These are phyloP conservation scores for Cryphonectria carpinicola DNA, from an alignment of 2,329 filamentous ascomycete species.

Conservation along the genomic window DNA sequence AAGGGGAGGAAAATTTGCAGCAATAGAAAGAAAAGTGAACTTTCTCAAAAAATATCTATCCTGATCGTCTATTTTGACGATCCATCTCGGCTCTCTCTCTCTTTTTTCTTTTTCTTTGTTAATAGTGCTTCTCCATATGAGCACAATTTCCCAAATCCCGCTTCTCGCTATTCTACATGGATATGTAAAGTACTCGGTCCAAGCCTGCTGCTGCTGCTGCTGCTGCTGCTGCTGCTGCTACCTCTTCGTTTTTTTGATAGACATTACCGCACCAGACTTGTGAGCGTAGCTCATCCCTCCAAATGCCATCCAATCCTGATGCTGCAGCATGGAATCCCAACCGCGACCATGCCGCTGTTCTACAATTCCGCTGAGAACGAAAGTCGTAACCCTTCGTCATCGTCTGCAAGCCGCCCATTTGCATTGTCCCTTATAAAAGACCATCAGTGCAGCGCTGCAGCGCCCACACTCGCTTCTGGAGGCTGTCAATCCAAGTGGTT, in stretches of 20 bases:
- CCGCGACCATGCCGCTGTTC: slow-evolving; percentile 7
- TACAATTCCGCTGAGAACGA: background rate
- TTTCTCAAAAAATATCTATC: slow-evolving; percentile 11
- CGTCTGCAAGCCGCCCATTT: background rate
- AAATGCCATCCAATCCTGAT: background rate
- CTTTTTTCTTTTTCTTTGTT: background rate
- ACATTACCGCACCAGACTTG: slow-evolving; percentile 2
- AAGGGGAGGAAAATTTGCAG: background rate
- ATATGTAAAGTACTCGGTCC: slow-evolving; percentile 19
- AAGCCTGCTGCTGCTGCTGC: background rate
- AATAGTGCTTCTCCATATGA: slow-evolving; percentile 10
- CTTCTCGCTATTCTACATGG: slow-evolving; percentile 11
- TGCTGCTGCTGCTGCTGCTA: too few relatives aligned
- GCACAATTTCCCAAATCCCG: slow-evolving; percentile 5
- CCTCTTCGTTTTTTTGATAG: slow-evolving; percentile 13
- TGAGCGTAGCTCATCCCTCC: slow-evolving; percentile 1
- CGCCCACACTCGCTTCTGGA: background rate
- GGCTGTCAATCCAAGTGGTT: background rate
- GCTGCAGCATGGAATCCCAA: slow-evolving; percentile 1
- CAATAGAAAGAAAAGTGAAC: background rate
- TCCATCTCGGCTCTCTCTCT: background rate
- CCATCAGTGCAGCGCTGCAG: background rate
- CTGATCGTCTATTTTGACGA: background rate
- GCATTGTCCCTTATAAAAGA: background rate
- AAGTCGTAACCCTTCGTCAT: slow-evolving; percentile 8